A percentile compares a stretch with the other conserved stretches of the same genome.
Evolutionary conservation across 306 rosid genomes (phyloP).

Genomic region (Trichosanthes cucumerina): DNA sequence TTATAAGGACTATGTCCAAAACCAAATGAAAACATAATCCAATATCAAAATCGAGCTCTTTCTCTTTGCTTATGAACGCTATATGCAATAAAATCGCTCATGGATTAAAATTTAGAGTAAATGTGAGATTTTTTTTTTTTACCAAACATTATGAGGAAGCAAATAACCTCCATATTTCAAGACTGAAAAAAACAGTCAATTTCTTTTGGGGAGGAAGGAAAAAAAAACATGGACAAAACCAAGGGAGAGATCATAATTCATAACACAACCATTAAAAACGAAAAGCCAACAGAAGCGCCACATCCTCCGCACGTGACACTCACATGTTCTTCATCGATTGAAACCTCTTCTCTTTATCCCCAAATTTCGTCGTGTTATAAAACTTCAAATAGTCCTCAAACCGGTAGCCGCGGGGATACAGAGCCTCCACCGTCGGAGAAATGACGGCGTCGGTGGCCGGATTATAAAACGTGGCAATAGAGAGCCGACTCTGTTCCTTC

Average conservation of each 20-base stretch:
- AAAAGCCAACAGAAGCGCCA: no score
- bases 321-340: constrained; percentile 45
- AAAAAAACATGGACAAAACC: no score
- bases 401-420: constrained; percentile 42
- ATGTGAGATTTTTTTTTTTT: no score
- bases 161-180: not conserved
- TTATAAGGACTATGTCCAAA: no score
- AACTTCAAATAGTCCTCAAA: constrained; percentile 66
- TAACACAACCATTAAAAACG: no score
- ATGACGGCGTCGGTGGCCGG: constrained; percentile 57
- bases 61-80: no score
- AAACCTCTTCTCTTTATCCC: constrained; percentile 56
- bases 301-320: not conserved
- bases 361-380: constrained; percentile 63
- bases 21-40: no score
- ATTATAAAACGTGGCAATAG: constrained; percentile 77
- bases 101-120: no score
- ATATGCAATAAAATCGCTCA: no score
- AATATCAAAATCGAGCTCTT: no score
- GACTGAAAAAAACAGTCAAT: not conserved
- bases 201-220: no score
- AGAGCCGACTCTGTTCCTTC: constrained; percentile 57
- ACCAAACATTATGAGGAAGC: not conserved
- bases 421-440: constrained; percentile 49
- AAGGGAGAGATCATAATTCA: no score